Percentiles rank a stretch among this genome's conserved stretches.
Conservation (phyloP, 2,329 filamentous ascomycete species). For the Colletotrichum destructivum region DNA sequence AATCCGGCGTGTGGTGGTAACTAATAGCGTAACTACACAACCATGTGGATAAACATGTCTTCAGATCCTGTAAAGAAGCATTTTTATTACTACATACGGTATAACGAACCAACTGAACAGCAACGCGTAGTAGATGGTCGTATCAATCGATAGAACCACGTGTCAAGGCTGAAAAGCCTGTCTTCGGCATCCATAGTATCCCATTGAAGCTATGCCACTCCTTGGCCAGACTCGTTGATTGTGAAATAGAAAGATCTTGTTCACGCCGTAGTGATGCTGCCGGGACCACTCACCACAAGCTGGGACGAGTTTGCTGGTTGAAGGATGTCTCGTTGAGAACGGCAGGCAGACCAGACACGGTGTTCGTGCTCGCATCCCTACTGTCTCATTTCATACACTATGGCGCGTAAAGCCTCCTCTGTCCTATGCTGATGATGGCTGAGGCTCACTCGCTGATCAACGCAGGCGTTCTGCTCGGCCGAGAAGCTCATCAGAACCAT, state of each 20-base stretch:
- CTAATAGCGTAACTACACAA: too few relatives aligned
- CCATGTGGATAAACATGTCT: background rate
- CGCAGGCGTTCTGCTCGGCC: conserved; percentile 6
- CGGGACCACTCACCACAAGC: too few relatives aligned
- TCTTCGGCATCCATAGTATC: background rate
- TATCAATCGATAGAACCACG: background rate
- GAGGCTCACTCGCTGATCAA: background rate
- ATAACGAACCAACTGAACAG: background rate
- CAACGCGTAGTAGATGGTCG: background rate
- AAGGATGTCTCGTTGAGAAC: too few relatives aligned
- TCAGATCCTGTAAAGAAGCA: background rate
- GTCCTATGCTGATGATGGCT: too few relatives aligned
- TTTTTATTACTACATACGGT: background rate
- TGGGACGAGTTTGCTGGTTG: too few relatives aligned
- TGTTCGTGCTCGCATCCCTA: too few relatives aligned
- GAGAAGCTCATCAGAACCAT: conserved; percentile 18
- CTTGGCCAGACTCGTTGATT: background rate
- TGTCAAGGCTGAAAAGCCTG: background rate
- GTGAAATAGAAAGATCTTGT: background rate
- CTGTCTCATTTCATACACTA: too few relatives aligned
- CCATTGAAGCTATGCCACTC: background rate
- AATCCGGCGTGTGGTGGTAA: too few relatives aligned
- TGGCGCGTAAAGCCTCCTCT: too few relatives aligned
- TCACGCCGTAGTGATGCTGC: background rate
- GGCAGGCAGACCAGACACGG: too few relatives aligned